phyloP scores from a whole-genome alignment of 805 yeast genomes.

The Ogataea corticis region DNA sequence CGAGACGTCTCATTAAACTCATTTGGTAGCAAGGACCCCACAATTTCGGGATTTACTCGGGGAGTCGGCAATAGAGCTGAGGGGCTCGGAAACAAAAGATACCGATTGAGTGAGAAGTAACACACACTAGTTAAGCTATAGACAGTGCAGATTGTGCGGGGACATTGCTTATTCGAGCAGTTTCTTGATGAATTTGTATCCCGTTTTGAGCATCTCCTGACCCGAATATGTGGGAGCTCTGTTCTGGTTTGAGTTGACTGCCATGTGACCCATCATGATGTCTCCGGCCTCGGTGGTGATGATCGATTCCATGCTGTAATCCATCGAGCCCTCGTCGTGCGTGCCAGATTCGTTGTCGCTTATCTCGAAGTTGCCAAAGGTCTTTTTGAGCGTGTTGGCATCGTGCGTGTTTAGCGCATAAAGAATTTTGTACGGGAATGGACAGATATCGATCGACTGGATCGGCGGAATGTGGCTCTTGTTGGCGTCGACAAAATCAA shows the following conservation, averaged over 20 bases:
- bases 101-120: background rate
- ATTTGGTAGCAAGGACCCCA: too few relatives aligned
- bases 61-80: too few relatives aligned
- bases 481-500: constrained; percentile 52
- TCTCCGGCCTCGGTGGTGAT: constrained; percentile 30
- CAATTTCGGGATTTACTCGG: too few relatives aligned
- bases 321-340: constrained; percentile 12
- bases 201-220: constrained; percentile 35
- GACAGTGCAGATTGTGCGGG: background rate
- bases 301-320: constrained; percentile 30
- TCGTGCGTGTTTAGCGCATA: constrained; percentile 30
- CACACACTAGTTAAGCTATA: constrained; percentile 1
- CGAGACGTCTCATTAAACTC: too few relatives aligned
- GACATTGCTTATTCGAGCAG: constrained; percentile 20
- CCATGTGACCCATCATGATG: constrained; percentile 19
- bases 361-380: constrained; percentile 22
- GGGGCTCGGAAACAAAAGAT: too few relatives aligned
- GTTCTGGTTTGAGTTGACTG: constrained; percentile 5
- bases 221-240: constrained; percentile 22
- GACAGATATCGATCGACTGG: constrained; percentile 61
- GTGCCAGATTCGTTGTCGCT: constrained; percentile 9
- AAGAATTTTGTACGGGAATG: constrained; percentile 56
- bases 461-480: constrained; percentile 76
- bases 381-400: constrained; percentile 27
- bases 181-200: constrained; percentile 43